phyloP scores from a whole-genome alignment of 352 stramenopile genomes.

The Phytophthora ohioensis region DNA sequence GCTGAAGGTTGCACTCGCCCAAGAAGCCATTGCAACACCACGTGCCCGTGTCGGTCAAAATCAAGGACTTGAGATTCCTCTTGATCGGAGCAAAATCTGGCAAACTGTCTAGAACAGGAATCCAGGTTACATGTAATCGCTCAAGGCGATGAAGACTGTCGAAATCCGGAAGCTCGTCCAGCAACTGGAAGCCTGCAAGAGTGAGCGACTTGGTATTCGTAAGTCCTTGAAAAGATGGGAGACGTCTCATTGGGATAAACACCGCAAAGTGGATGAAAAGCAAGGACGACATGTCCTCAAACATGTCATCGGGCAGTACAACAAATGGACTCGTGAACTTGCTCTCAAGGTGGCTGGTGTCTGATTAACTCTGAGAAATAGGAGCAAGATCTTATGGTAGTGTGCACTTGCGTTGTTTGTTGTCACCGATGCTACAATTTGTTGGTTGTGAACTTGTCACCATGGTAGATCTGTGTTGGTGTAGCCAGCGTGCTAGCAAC shows the following conservation, averaged over 20 bases:
- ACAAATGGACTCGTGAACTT: constrained; percentile 28
- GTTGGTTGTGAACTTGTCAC: too few relatives aligned
- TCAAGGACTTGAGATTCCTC: constrained; percentile 27
- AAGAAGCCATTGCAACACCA: constrained; percentile 51
- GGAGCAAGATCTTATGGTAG: too few relatives aligned
- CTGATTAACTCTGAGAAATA: too few relatives aligned
- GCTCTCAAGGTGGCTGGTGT: constrained; percentile 36
- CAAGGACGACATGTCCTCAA: constrained; percentile 44
- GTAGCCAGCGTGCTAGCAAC: too few relatives aligned
- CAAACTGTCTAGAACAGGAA: constrained; percentile 19
- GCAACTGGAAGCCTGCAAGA: constrained; percentile 23
- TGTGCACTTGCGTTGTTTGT: too few relatives aligned
- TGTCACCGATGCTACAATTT: too few relatives aligned
- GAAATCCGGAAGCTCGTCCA: constrained; percentile 34
- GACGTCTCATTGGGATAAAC: constrained; percentile 28
- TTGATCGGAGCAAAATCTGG: constrained; percentile 34
- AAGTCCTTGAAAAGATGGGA: constrained; percentile 44
- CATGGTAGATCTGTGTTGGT: too few relatives aligned
- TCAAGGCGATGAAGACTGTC: constrained; percentile 28
- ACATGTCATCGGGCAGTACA: constrained; percentile 40
- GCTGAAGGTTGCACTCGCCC: constrained; percentile 21
- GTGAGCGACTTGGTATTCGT: constrained; percentile 45
- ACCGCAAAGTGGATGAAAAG: constrained; percentile 46
- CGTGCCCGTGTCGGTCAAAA: constrained; percentile 20
- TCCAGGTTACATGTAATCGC: constrained; percentile 30